Percentiles rank a stretch among this genome's conserved stretches.
These are phyloP conservation scores for Ruellia speciosa DNA, from an alignment of 305 asterid genomes.

Conservation along the genomic window DNA sequence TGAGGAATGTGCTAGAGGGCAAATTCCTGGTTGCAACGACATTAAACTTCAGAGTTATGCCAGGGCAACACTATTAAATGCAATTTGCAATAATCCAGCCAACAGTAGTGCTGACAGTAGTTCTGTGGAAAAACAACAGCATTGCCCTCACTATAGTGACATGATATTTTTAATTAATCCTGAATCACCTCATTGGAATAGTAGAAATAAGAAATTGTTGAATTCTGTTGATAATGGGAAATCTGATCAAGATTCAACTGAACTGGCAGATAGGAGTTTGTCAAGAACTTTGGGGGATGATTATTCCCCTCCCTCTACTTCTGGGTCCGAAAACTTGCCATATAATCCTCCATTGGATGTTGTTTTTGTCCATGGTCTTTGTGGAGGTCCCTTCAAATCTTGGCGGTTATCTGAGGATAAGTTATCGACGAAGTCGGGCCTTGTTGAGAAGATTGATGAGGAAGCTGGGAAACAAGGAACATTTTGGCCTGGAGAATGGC, in stretches of 20 bases:
- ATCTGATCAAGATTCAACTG: constrained; percentile 34
- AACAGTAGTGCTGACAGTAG: constrained; percentile 28
- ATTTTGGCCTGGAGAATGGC: constrained; percentile 99
- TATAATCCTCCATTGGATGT: constrained; percentile 61
- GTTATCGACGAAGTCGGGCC: constrained; percentile 95
- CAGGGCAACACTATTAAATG: constrained; percentile 78
- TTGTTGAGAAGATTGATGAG: constrained; percentile 95
- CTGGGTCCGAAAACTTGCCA: constrained; percentile 43
- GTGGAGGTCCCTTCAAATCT: constrained; percentile 96
- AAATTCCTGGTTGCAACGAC: constrained; percentile 77
- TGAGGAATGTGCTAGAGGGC: constrained; percentile 82
- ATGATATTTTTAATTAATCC: constrained; percentile 81
- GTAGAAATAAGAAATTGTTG: constrained; percentile 32
- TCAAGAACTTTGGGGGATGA: constrained; percentile 29
- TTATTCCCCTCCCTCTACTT: constrained; percentile 41
- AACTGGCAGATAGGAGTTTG: constrained; percentile 25
- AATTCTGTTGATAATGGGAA: constrained; percentile 31
- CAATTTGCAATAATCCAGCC: constrained; percentile 46
- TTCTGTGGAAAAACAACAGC: constrained; percentile 23
- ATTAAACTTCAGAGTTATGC: constrained; percentile 87
- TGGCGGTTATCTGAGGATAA: constrained; percentile 97
- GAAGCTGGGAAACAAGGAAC: constrained; percentile 97
- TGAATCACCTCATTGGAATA: constrained; percentile 84
- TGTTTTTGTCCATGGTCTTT: constrained; percentile 91
- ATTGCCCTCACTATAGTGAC: constrained; percentile 65